These are phyloP conservation scores for Ceriops decandra DNA, from an alignment of 345 rosid species.

Conservation along the genomic window DNA sequence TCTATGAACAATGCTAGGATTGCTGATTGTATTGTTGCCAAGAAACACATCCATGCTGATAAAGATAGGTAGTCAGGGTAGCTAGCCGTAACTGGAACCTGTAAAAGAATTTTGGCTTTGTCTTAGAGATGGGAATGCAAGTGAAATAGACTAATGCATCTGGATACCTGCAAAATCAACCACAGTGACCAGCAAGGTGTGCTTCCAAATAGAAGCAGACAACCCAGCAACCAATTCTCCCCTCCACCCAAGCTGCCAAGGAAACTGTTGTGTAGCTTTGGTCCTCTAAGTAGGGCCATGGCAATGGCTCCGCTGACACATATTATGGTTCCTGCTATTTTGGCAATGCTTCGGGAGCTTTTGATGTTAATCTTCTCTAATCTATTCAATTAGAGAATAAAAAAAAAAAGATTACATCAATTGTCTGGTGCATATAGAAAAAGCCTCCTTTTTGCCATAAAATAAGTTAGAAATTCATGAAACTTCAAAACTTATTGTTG, in stretches of 20 bases:
- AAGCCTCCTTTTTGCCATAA: no score
- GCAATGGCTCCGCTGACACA: conserved; percentile 61
- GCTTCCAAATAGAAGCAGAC: conserved; percentile 52
- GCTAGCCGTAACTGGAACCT: conserved; percentile 58
- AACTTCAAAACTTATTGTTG: no score
- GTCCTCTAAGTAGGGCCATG: conserved; percentile 69
- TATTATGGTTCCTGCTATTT: conserved; percentile 53
- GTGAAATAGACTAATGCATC: background rate
- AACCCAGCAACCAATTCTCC: conserved; percentile 59
- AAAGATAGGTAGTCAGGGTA: conserved; percentile 55
- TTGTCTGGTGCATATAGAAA: no score
- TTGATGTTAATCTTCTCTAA: conserved; percentile 51
- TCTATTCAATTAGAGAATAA: conserved; percentile 30
- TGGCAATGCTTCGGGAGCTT: conserved; percentile 55
- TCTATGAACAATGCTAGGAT: conserved; percentile 43
- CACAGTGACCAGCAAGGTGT: conserved; percentile 67
- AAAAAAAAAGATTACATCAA: background rate
- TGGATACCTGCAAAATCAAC: conserved; percentile 64
- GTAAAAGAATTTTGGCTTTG: background rate
- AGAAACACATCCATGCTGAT: conserved; percentile 77
- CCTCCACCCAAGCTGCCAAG: conserved; percentile 16
- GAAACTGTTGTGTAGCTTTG: conserved; percentile 54
- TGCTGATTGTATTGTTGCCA: conserved; percentile 55
- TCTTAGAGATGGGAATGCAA: background rate
- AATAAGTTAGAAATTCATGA: no score